These are phyloP conservation scores for Diaporthe sp. DNA, from an alignment of 2,329 filamentous ascomycete genomes.

Conservation along the genomic window DNA sequence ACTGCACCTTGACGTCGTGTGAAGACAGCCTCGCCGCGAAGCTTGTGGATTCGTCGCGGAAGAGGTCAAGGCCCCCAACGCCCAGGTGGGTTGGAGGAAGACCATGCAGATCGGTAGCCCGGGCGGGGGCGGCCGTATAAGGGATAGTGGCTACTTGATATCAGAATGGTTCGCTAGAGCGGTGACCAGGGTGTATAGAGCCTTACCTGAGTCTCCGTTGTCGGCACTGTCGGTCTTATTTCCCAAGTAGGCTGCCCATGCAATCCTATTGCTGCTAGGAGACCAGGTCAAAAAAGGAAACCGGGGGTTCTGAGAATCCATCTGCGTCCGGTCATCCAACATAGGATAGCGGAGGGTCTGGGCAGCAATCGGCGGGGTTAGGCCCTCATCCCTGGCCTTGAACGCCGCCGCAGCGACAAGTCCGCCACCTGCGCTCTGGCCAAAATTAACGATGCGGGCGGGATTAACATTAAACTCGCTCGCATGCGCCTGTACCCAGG, in stretches of 20 bases:
- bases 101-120: conserved; percentile 38
- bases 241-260: background rate
- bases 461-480: conserved; percentile 39
- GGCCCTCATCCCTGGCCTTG: conserved; percentile 48
- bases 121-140: conserved; percentile 39
- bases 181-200: background rate
- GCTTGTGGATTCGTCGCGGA: conserved; percentile 46
- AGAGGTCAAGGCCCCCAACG: conserved; percentile 51
- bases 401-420: conserved; percentile 47
- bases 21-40: conserved; percentile 46
- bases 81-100: conserved; percentile 52
- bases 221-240: background rate
- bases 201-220: background rate
- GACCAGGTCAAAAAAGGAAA: conserved; percentile 9
- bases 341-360: conserved; percentile 50
- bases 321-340: conserved; percentile 47
- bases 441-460: conserved; percentile 40
- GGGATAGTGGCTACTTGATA: background rate
- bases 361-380: conserved; percentile 45
- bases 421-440: conserved; percentile 42
- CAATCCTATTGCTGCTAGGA: conserved; percentile 1
- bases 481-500: conserved; percentile 47
- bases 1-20: conserved; percentile 48
- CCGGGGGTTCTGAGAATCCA: background rate
- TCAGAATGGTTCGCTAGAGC: background rate